A percentile compares a stretch with the other conserved stretches of the same genome.
Conservation (phyloP, 805 yeast species). For the Saccharomycopsis sp. region DNA sequence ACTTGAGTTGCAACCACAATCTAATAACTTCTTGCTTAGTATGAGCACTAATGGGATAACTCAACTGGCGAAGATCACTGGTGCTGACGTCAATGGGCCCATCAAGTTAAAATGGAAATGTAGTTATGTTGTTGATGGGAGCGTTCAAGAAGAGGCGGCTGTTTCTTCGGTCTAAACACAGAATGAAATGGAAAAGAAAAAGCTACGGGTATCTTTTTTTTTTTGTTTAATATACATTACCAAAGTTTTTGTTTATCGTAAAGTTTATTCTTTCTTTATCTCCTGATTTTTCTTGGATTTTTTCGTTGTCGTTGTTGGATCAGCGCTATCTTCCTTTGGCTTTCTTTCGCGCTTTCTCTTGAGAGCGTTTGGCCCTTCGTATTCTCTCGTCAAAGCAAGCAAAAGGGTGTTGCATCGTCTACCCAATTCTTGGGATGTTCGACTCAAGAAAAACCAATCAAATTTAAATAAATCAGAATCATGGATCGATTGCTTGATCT, state of each 20-base stretch:
- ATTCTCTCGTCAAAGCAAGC: constrained; percentile 62
- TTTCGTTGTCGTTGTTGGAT: not conserved
- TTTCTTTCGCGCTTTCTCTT: constrained; percentile 37
- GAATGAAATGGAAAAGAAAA: not conserved
- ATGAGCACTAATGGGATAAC: constrained; percentile 42
- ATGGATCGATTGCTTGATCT: constrained; percentile 56
- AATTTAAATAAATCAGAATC: constrained; percentile 55
- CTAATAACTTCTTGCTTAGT: constrained; percentile 45
- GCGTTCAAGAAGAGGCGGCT: constrained; percentile 49
- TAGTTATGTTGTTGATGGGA: constrained; percentile 45
- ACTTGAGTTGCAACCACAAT: constrained; percentile 55
- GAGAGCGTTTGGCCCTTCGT: constrained; percentile 51
- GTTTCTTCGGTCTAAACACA: constrained; percentile 29
- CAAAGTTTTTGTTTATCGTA: not conserved
- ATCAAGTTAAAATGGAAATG: constrained; percentile 74
- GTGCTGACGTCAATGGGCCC: constrained; percentile 31
- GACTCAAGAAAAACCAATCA: constrained; percentile 66
- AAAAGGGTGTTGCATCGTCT: constrained; percentile 63
- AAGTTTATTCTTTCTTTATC: not conserved
- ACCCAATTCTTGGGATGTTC: constrained; percentile 66
- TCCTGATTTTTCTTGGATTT: not conserved
- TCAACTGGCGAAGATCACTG: constrained; percentile 37
- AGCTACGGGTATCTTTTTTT: not conserved
- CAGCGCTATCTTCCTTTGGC: not conserved
- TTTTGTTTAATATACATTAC: not conserved